These are phyloP conservation scores for Claviceps purpurea DNA, from an alignment of 2,329 filamentous ascomycete genomes.

Conservation along the genomic window DNA sequence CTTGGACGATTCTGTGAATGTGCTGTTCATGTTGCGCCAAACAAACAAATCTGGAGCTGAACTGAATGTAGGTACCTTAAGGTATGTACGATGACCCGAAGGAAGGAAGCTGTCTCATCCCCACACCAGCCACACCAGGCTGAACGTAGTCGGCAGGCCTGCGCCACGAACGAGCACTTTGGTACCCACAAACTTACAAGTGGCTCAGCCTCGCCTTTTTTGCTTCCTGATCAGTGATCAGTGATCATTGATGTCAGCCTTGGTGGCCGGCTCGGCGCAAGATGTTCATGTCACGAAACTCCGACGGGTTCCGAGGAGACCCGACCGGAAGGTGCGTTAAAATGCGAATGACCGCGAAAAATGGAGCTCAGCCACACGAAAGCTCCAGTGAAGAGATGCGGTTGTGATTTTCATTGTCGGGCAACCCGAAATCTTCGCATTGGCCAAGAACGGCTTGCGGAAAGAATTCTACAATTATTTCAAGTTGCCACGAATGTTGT, in stretches of 20 bases:
- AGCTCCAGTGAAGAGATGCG: slow-evolving; percentile 2
- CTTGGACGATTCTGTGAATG: neutral
- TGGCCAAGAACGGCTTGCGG: neutral
- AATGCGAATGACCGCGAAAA: slow-evolving; percentile 7
- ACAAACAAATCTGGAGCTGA: neutral
- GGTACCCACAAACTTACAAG: neutral
- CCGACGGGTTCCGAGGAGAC: slow-evolving; percentile 18
- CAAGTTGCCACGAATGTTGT: too few relatives aligned
- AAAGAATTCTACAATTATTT: too few relatives aligned
- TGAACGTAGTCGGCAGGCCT: neutral
- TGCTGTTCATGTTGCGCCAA: neutral
- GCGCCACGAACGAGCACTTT: slow-evolving; percentile 5
- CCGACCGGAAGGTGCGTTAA: slow-evolving; percentile 9
- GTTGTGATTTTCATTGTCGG: slow-evolving; percentile 5
- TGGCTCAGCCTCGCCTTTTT: neutral
- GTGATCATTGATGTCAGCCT: neutral
- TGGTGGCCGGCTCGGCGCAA: neutral
- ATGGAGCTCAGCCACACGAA: slow-evolving; percentile 8
- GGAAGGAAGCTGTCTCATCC: too few relatives aligned
- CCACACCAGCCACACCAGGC: slow-evolving; percentile 1
- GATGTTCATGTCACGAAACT: slow-evolving; percentile 8
- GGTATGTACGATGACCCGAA: too few relatives aligned
- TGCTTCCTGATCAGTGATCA: neutral
- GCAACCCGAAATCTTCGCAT: neutral
- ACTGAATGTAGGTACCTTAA: neutral